A percentile compares a stretch with the other conserved stretches of the same genome.
These are phyloP conservation scores for Fremontodendron californicum DNA, from an alignment of 345 rosid genomes.

Conservation along the genomic window DNA sequence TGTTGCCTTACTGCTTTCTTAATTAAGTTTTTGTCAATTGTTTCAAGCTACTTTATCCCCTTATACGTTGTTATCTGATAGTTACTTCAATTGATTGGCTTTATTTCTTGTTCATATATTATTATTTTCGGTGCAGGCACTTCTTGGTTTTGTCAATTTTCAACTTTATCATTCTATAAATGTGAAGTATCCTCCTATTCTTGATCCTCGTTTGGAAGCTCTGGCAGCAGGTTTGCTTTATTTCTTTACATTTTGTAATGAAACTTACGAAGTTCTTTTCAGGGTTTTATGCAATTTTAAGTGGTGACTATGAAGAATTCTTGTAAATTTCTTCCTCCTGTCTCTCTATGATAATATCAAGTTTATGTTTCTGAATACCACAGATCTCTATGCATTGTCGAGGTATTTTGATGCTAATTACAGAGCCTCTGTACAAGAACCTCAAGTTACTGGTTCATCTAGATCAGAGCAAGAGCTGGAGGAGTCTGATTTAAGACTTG, in stretches of 20 bases:
- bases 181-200: slow-evolving; percentile 87
- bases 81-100: neutral
- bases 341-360: neutral
- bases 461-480: slow-evolving; percentile 34
- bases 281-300: neutral
- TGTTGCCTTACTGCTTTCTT: neutral
- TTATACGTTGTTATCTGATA: neutral
- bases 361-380: slow-evolving; percentile 17
- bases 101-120: neutral
- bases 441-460: slow-evolving; percentile 40
- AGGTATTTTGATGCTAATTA: slow-evolving; percentile 68
- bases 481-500: slow-evolving; percentile 81
- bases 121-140: slow-evolving; percentile 64
- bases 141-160: slow-evolving; percentile 75
- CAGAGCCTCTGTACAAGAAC: slow-evolving; percentile 34
- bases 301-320: neutral
- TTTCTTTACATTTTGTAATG: neutral
- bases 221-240: slow-evolving; percentile 72
- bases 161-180: slow-evolving; percentile 75
- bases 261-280: neutral
- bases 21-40: neutral
- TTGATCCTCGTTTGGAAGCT: slow-evolving; percentile 87
- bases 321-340: neutral
- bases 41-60: neutral
- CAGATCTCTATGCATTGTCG: slow-evolving; percentile 91